A percentile compares a stretch with the other conserved stretches of the same genome.
Conservation (phyloP, 1,284 basidiomycete species). For the Termitomyces sp. region DNA sequence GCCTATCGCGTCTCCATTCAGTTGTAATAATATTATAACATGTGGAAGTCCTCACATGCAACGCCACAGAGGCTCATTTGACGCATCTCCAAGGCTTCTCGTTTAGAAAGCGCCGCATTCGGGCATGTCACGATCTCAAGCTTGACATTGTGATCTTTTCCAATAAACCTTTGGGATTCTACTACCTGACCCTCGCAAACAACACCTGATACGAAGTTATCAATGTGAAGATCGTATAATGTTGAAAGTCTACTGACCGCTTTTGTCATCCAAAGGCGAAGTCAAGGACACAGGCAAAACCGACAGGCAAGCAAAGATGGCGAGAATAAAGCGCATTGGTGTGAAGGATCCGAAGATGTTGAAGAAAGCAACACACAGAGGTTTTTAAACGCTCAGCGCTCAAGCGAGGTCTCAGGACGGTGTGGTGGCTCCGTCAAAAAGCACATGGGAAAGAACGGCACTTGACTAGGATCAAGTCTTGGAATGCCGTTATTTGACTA, state of each 20-base stretch:
- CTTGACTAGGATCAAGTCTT: not conserved
- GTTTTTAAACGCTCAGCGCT: not conserved
- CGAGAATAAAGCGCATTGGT: constrained; percentile 5
- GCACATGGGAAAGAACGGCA: not conserved
- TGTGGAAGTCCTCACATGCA: constrained; percentile 1
- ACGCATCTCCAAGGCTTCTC: constrained; percentile 7
- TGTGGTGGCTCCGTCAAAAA: not conserved
- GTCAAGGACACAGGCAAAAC: not conserved
- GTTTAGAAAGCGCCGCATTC: not conserved
- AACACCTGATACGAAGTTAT: constrained; percentile 1
- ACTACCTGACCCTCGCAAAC: constrained; percentile 14
- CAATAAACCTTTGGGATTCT: constrained; percentile 13
- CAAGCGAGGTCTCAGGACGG: constrained; percentile 1
- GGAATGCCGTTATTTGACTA: not conserved
- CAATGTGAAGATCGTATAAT: not conserved
- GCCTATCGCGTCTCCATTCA: constrained; percentile 4
- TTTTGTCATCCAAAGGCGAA: constrained; percentile 2
- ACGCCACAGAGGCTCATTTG: constrained; percentile 16
- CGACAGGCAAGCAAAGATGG: not conserved
- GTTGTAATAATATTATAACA: not conserved
- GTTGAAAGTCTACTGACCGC: not conserved
- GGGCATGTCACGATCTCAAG: constrained; percentile 16
- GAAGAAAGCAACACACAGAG: not conserved
- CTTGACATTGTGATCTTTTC: constrained; percentile 17
- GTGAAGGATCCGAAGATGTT: not conserved